Evolutionary conservation across 306 rosid genomes (phyloP).

Genomic region (Vachellia collinsii): DNA sequence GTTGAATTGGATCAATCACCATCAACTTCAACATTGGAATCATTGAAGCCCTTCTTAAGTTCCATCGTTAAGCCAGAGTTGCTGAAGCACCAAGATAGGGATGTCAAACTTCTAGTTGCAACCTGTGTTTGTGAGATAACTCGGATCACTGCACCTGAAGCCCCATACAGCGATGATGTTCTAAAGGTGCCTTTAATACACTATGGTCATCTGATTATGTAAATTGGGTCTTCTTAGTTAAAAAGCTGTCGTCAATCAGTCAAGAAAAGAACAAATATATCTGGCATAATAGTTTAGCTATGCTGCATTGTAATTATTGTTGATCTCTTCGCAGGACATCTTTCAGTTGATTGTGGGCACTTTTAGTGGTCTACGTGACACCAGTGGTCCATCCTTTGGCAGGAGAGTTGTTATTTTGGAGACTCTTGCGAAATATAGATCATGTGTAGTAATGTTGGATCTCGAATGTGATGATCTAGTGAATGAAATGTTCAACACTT

Average conservation of each 20-base stretch:
- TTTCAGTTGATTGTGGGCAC: constrained; percentile 88
- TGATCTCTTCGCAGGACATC: constrained; percentile 72
- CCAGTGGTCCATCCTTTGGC: constrained; percentile 77
- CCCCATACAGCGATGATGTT: constrained; percentile 87
- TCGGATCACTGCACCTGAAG: constrained; percentile 98
- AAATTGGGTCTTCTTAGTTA: constrained; percentile 30
- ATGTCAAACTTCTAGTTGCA: constrained; percentile 90
- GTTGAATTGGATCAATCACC: constrained; percentile 89
- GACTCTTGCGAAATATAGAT: constrained; percentile 94
- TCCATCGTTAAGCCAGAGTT: constrained; percentile 88
- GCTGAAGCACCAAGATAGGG: constrained; percentile 86
- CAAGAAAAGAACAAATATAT: constrained; percentile 22
- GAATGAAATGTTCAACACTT: constrained; percentile 89
- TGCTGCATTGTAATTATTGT: constrained; percentile 40
- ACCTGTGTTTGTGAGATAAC: constrained; percentile 96
- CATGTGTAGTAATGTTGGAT: constrained; percentile 98
- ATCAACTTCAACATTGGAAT: constrained; percentile 67
- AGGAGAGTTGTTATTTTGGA: constrained; percentile 88
- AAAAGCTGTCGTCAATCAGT: constrained; percentile 4
- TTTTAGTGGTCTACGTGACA: constrained; percentile 87
- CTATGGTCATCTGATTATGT: constrained; percentile 33
- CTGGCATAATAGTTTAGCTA: constrained; percentile 27
- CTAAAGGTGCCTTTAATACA: constrained; percentile 69
- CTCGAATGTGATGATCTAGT: constrained; percentile 97
- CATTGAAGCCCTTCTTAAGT: constrained; percentile 80